phyloP scores from a whole-genome alignment of 345 rosid genomes.

The Brassica rapa region DNA sequence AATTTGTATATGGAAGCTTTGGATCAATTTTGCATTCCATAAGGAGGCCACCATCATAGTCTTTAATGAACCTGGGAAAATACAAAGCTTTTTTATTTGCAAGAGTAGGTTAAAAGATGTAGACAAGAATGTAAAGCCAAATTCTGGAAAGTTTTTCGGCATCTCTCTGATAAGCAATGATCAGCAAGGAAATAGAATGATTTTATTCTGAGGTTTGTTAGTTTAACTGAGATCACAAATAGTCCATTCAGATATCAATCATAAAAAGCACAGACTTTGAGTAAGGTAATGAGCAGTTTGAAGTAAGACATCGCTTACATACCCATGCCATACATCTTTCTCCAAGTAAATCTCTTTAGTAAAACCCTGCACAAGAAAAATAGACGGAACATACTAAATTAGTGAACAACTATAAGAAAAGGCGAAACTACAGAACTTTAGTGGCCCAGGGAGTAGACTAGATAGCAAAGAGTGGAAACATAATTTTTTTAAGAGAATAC shows the following conservation, averaged over 20 bases:
- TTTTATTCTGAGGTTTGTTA: conserved; percentile 1
- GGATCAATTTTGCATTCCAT: conserved; percentile 99
- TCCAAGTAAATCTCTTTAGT: conserved; percentile 98
- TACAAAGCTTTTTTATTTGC: conserved; percentile 16
- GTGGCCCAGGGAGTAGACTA: conserved; percentile 1
- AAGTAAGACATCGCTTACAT: conserved; percentile 39
- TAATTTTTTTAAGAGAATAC: not conserved
- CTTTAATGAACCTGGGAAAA: conserved; percentile 77
- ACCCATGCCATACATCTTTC: conserved; percentile 99
- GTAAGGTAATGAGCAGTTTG: not conserved
- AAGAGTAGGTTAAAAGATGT: not conserved
- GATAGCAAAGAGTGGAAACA: not conserved
- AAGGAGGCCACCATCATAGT: conserved; percentile 97
- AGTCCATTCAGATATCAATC: conserved; percentile 17
- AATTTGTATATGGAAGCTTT: conserved; percentile 91
- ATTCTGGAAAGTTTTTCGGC: not conserved
- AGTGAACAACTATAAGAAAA: not conserved
- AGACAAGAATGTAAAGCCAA: conserved; percentile 4
- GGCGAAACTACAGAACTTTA: not conserved
- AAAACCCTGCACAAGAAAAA: conserved; percentile 68
- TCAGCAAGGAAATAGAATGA: conserved; percentile 8
- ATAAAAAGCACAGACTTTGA: not conserved
- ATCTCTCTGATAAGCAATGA: conserved; percentile 14
- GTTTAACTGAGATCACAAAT: not conserved
- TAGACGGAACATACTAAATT: conserved; percentile 11